Evolutionary conservation across 148 eudicot genomes (phyloP), one percentile per base, ranked within the genome.

Genomic region (Suaeda aralocaspica): DNA sequence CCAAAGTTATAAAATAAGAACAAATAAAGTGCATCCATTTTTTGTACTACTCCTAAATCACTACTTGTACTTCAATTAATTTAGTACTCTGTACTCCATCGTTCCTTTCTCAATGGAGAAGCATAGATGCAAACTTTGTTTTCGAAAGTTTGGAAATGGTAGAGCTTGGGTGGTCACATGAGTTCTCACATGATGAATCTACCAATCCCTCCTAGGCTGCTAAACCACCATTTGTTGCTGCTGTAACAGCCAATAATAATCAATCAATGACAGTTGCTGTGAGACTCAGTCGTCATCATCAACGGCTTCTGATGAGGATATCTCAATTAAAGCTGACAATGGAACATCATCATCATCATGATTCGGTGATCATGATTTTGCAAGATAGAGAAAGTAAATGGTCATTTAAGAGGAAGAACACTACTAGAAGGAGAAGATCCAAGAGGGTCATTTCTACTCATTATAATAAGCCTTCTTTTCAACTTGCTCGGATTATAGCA

Each of bases 121-220:
- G 5, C 85, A 85, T 33, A 85, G 72, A 59, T 89, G 97, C 72
- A 89, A 87, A 64, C 84, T 87, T 46, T 92, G 92, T 68, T 72
- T 22, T 46, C 80, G 80, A 33, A 84, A 64, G 70, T 92, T 89
- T 30, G 44, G 72, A 1, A 89, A 86, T 76, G 95, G 95, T 4
- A 86, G 85, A 80, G 95, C 95, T 48, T 92, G 22, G 97, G 97
- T n/a, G 95, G 92, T 5, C 97, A 92, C 64, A 92, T 92, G 97
- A 89, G 89, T 76, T 89, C 90, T 51, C 97, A 92, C 74, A 77
- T 85, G 85, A 55, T 83, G 83, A 84, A 77, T 69, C 72, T 66
- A 1, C 73, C 65, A 4, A 66, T 76, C 33, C 71, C 78, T 4
- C 71, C 59, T 16, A 64, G 62, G 44, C 57, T n/a, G n/a, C 76